phyloP scores from a whole-genome alignment of 345 rosid genomes.

The Eucalyptus cloeziana region DNA sequence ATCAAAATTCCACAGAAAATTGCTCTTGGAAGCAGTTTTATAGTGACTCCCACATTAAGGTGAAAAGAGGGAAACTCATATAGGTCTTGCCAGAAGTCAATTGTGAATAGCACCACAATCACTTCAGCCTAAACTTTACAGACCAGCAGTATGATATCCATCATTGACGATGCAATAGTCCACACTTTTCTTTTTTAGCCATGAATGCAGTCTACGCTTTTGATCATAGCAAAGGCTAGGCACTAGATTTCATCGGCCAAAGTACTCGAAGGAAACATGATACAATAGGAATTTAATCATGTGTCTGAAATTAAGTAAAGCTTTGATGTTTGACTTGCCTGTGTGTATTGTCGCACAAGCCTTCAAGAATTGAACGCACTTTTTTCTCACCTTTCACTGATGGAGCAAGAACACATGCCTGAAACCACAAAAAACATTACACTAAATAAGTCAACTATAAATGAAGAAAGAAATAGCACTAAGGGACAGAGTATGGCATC shows the following conservation, averaged over 20 bases:
- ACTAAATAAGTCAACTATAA: neutral
- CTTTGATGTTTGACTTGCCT: slow-evolving; percentile 37
- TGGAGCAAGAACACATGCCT: slow-evolving; percentile 92
- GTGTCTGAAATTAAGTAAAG: neutral
- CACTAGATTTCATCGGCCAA: neutral
- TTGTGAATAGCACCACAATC: neutral
- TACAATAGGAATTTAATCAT: neutral
- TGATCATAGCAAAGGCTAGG: neutral
- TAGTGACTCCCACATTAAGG: neutral
- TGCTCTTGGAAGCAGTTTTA: neutral
- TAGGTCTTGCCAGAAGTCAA: neutral
- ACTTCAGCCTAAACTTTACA: neutral
- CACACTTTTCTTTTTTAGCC: neutral
- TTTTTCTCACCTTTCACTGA: slow-evolving; percentile 80
- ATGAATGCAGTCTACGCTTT: neutral
- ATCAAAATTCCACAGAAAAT: neutral
- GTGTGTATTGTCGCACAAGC: slow-evolving; percentile 54
- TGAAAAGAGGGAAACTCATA: neutral
- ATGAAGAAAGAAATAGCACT: neutral
- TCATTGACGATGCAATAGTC: neutral
- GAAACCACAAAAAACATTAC: slow-evolving; percentile 8
- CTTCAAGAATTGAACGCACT: slow-evolving; percentile 87
- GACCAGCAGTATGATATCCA: neutral
- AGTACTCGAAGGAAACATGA: neutral
- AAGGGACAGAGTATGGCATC: neutral